Evolutionary conservation across 768 basidiomycete species (phyloP).

Genomic region (Termitomyces sp.): DNA sequence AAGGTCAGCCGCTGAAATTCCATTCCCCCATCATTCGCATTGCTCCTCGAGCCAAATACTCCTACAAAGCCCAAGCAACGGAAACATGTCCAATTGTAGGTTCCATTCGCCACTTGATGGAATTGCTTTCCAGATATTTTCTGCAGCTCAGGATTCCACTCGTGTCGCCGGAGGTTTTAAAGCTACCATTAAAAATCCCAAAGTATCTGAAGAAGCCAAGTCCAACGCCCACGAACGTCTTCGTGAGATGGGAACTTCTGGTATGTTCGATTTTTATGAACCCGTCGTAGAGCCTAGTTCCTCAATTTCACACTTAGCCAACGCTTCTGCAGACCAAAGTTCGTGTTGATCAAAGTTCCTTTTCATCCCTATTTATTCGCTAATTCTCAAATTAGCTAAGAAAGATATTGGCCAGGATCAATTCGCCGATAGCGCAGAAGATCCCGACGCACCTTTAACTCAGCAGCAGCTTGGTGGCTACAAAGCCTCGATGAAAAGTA

Average conservation of each 20-base stretch:
- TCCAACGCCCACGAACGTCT: conserved; percentile 40
- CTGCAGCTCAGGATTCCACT: neutral
- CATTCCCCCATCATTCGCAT: no score
- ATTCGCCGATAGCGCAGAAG: neutral
- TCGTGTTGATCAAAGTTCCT: accelerated
- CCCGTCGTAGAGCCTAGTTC: no score
- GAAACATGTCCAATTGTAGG: no score
- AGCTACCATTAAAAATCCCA: conserved; percentile 53
- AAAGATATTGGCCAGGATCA: neutral
- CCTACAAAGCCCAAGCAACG: no score
- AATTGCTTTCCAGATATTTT: no score
- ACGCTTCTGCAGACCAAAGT: neutral
- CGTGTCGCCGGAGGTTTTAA: conserved; percentile 44
- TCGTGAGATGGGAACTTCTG: conserved; percentile 24
- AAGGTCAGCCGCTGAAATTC: no score
- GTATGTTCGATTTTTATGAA: no score
- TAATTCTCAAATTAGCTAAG: neutral
- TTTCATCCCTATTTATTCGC: accelerated
- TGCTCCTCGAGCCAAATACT: no score
- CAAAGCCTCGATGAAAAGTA: conserved; percentile 25
- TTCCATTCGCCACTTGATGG: no score
- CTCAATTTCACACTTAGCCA: no score
- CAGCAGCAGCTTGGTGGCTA: conserved; percentile 20
- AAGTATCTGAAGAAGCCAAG: conserved; percentile 52
- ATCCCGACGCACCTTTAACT: neutral